Evolutionary conservation across 768 basidiomycete genomes (phyloP), one percentile per base, ranked within the genome.

Genomic region (Pholiota molesta): DNA sequence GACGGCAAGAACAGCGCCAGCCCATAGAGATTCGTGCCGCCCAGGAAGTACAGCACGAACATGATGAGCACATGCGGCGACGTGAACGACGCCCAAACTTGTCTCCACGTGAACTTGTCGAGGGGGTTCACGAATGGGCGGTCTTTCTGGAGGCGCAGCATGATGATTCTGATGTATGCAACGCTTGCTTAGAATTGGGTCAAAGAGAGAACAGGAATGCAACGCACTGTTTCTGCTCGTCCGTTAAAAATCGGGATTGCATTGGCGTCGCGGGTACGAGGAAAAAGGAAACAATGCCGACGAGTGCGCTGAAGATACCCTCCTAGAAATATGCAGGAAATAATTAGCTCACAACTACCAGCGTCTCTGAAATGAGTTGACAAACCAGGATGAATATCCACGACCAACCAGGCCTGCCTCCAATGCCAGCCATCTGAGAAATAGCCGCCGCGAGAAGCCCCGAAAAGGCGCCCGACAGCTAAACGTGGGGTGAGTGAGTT

Each of bases 381-480:
- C 68, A 26, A 61, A 84, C 82, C n/a, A 85, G 45, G 35, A 85
- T 85, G 65, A 86, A 85, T 61, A 86, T 82, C 86, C 84, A 88
- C 13, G 82, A 76, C 88, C 88, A 90, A 0, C 84, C 88, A 1
- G 81, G 76, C 58, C 74, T 79, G 6, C 84, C 82, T 2, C 73
- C 73, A 23, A 79, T 71, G 13, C 83, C 84, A 47, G 86, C 71
- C 78, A 91, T 84, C 16, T 84, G 71, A n/a, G 77, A 68, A 53
- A 91, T 87, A 1, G 78, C 86, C 31, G 84, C 76, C 0, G 88
- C 88, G 1, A 91, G 77, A 9, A 90, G 73, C 49, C 89, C 89
- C 5, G 86, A 87, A 66, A 88, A 87, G 0, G 85, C 82, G 1
- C 86, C 84, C 0, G 87, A 81, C 5, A 86, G 74, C 76, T 77